Evolutionary conservation across 2,329 filamentous ascomycete species (phyloP), one percentile per base, ranked within the genome.

Genomic region (Colletotrichum sp.): DNA sequence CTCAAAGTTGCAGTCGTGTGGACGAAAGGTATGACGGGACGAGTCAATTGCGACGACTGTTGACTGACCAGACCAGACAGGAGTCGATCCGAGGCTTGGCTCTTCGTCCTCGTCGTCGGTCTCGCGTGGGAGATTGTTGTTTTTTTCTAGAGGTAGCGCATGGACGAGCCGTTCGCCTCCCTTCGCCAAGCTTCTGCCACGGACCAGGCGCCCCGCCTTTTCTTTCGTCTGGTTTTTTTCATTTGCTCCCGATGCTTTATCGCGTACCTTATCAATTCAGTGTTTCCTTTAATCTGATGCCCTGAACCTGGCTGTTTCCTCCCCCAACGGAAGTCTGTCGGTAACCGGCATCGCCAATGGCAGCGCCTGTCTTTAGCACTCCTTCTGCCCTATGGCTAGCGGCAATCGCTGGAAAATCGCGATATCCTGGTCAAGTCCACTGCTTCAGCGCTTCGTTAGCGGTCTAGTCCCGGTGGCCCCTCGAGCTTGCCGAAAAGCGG

Each of bases 111-210:
- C 24, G 32, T 38, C 32, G 60, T 18, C 21, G 7, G 28, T 66
- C 24, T 48, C 21, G 62, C 34, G 36, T 48, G 24, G 36, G 62
- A 48, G 28, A 56, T 30, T 58, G 18, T 61, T 72, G 34, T 68
- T 52, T 58, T 65, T 73, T 73, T 65, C 9, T 60, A 30, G 58
- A 73, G 58, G 43, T 65, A 21, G 66, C 66, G 71, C 58, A 43
- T 21, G 62, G 69, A 48, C 55, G 55, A 61, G 16, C 18, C 16
- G 65, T 70, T 73, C 71, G 71, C 66, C 26, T 43, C 24, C 24
- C n/a, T 66, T 71, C 58, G 71, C 64, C 43, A 75, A 75, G 62
- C 62, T 72, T 64, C n/a, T 66, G 24, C 34, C 34, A 34, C 67
- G 64, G 21, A 30, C 70, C 70, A 73, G n/a, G 24, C 18, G 66